Percentiles rank a stretch among this genome's conserved stretches.
phyloP scores from a whole-genome alignment of 1,284 basidiomycete genomes.

The Megacollybia platyphylla region DNA sequence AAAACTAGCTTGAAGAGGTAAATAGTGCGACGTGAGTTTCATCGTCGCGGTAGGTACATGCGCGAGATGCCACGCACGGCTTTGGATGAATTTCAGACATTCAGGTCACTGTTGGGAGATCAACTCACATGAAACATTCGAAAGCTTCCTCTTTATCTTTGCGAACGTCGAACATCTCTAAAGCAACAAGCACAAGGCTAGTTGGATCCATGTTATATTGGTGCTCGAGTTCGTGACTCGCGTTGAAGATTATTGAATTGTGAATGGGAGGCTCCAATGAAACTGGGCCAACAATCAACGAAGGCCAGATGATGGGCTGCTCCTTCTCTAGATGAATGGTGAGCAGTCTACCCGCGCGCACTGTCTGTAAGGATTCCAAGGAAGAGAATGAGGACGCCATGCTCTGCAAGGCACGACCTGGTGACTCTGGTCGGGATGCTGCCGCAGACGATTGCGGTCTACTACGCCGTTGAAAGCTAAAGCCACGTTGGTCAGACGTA shows the following conservation, averaged over 20 bases:
- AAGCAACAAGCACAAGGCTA: slow-evolving; percentile 53
- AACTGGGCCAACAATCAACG: slow-evolving; percentile 56
- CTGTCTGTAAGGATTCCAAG: slow-evolving; percentile 50
- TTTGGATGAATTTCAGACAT: slow-evolving; percentile 15
- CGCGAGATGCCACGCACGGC: slow-evolving; percentile 69
- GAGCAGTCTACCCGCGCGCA: slow-evolving; percentile 47
- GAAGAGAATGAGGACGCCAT: slow-evolving; percentile 59
- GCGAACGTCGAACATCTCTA: slow-evolving; percentile 60
- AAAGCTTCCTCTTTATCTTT: slow-evolving; percentile 64
- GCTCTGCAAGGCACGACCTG: slow-evolving; percentile 31
- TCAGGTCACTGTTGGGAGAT: background rate
- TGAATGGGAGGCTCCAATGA: slow-evolving; percentile 35
- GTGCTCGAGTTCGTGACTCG: slow-evolving; percentile 38
- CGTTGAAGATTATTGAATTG: slow-evolving; percentile 38
- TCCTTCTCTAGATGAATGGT: slow-evolving; percentile 69
- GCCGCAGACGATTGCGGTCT: slow-evolving; percentile 13
- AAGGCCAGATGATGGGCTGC: slow-evolving; percentile 69
- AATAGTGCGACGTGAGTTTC: slow-evolving; percentile 57
- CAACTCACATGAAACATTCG: slow-evolving; percentile 62
- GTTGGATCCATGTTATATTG: slow-evolving; percentile 76
- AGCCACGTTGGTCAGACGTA: slow-evolving; percentile 32
- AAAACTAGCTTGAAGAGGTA: slow-evolving; percentile 37
- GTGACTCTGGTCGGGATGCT: slow-evolving; percentile 43
- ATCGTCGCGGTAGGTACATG: slow-evolving; percentile 62
- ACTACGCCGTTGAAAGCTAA: slow-evolving; percentile 17